Conservation (phyloP, 2,329 filamentous ascomycete genomes). For the Didymella exigua region DNA sequence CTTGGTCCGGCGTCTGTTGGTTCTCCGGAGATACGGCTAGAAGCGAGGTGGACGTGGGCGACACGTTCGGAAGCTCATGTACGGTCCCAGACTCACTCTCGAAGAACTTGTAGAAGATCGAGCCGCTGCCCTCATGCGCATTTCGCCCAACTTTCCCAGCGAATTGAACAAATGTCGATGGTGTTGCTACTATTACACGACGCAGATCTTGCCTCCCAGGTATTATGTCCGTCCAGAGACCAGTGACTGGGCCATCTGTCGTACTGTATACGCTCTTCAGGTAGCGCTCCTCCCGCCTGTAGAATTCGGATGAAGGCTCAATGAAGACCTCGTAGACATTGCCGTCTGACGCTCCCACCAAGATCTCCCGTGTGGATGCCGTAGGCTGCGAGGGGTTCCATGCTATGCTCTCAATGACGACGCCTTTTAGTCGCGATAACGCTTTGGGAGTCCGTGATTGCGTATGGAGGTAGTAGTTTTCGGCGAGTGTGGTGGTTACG, state of each 20-base stretch:
- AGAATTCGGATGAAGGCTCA: constrained; percentile 93
- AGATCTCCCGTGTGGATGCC: constrained; percentile 90
- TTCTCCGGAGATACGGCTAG: constrained; percentile 78
- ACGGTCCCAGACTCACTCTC: constrained; percentile 81
- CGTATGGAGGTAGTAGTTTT: constrained; percentile 97
- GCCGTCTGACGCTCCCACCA: constrained; percentile 89
- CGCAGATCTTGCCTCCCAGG: constrained; percentile 71
- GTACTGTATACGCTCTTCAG: constrained; percentile 82
- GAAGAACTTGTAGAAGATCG: constrained; percentile 86
- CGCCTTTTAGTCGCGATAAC: constrained; percentile 80
- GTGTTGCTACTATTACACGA: constrained; percentile 80
- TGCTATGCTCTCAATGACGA: constrained; percentile 85
- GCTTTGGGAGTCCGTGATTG: constrained; percentile 88
- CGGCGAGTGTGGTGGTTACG: constrained; percentile 86
- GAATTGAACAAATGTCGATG: constrained; percentile 78
- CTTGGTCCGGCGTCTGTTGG: constrained; percentile 55
- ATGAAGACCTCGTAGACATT: constrained; percentile 95
- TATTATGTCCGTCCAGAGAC: constrained; percentile 81
- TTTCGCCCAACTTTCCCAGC: constrained; percentile 75
- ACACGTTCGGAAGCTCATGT: constrained; percentile 71
- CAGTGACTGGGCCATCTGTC: constrained; percentile 81
- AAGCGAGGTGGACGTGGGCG: constrained; percentile 65
- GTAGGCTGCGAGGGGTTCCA: constrained; percentile 96
- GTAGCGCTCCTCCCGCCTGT: constrained; percentile 92
- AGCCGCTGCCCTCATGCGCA: constrained; percentile 77